These are phyloP conservation scores for Osmanthus fragrans DNA, from an alignment of 257 asterid species.

Conservation along the genomic window DNA sequence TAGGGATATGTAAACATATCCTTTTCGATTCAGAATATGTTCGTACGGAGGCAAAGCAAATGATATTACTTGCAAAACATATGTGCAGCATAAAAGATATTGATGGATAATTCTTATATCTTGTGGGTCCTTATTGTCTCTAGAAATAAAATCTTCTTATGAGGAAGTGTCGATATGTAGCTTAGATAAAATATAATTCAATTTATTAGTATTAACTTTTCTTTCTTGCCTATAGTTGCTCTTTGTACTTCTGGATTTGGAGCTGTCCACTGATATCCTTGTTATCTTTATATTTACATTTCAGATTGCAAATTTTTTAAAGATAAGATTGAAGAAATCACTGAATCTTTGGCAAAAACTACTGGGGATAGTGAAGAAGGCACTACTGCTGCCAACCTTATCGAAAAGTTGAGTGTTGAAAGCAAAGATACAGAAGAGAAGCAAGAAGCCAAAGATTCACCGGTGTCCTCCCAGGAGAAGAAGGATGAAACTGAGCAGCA, in stretches of 20 bases:
- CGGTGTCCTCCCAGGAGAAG: constrained; percentile 35
- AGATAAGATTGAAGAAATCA: constrained; percentile 66
- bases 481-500: constrained; percentile 33
- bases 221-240: not conserved
- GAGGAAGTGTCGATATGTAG: not conserved
- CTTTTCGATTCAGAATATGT: not conserved
- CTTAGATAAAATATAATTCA: too few relatives aligned
- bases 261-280: not conserved
- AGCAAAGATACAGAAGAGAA: constrained; percentile 52
- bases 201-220: not conserved
- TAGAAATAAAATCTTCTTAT: not conserved
- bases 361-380: constrained; percentile 51
- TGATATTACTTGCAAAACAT: not conserved
- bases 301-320: constrained; percentile 81
- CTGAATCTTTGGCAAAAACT: constrained; percentile 51
- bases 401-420: constrained; percentile 62
- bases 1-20: not conserved
- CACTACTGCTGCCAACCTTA: constrained; percentile 57
- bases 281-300: not conserved
- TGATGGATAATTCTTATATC: not conserved
- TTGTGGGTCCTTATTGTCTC: not conserved
- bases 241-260: not conserved
- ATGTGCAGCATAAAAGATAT: not conserved
- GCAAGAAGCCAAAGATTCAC: constrained; percentile 40
- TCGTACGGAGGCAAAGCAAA: not conserved